Conservation (phyloP, 1,284 basidiomycete genomes). For the Trichosporon asahii region DNA sequence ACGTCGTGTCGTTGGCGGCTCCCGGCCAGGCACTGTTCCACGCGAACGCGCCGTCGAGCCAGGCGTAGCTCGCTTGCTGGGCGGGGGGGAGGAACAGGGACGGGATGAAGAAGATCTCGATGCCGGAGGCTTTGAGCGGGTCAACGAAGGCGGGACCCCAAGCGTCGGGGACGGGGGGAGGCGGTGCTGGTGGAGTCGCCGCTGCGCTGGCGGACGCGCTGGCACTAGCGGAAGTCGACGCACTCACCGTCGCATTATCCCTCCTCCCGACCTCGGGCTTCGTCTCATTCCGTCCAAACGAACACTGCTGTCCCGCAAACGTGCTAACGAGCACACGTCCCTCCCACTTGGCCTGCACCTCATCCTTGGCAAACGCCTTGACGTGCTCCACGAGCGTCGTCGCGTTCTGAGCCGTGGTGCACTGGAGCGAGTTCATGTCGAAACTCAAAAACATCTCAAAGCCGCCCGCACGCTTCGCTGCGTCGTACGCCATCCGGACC, state of each 20-base stretch:
- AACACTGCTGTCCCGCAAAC: slow-evolving; percentile 69
- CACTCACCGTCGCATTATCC: background rate
- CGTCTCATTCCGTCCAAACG: slow-evolving; percentile 59
- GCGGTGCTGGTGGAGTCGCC: background rate
- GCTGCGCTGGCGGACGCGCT: background rate
- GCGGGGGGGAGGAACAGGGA: slow-evolving; percentile 44
- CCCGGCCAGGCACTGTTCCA: slow-evolving; percentile 55
- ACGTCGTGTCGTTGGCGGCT: slow-evolving; percentile 30
- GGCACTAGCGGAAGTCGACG: background rate
- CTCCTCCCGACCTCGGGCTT: background rate
- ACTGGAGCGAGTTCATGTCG: slow-evolving; percentile 54
- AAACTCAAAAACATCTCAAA: slow-evolving; percentile 70
- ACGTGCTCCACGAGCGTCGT: slow-evolving; percentile 61
- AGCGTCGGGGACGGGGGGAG: slow-evolving; percentile 13
- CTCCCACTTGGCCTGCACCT: slow-evolving; percentile 62
- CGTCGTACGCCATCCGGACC: slow-evolving; percentile 63
- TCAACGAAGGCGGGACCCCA: slow-evolving; percentile 34
- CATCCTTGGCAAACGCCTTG: slow-evolving; percentile 58
- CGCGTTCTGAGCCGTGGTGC: slow-evolving; percentile 57
- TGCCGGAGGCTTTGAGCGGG: slow-evolving; percentile 18
- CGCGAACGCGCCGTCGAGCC: slow-evolving; percentile 52
- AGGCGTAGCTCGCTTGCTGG: slow-evolving; percentile 30
- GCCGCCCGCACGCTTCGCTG: slow-evolving; percentile 41
- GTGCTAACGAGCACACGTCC: slow-evolving; percentile 66
- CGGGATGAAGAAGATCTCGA: slow-evolving; percentile 47